Evolutionary conservation across 2,329 filamentous ascomycete genomes (phyloP).

Genomic region (Akanthomyces lecanii): DNA sequence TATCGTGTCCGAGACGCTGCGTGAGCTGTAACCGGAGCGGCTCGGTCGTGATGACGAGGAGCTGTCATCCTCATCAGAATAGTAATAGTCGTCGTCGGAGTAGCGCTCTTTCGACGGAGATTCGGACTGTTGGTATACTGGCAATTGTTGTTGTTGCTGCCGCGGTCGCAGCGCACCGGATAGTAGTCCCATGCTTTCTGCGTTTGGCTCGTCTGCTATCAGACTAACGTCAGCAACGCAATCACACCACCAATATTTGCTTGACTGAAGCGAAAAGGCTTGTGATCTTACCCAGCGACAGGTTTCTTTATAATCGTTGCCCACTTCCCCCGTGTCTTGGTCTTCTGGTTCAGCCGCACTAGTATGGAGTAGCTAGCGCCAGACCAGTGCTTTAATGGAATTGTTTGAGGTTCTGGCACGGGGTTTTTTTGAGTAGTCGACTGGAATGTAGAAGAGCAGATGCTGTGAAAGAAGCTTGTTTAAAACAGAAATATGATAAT

Average conservation of each 20-base stretch:
- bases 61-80: constrained; percentile 43
- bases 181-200: constrained; percentile 45
- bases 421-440: background rate
- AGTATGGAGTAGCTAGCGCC: constrained; percentile 6
- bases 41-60: constrained; percentile 33
- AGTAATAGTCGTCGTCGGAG: constrained; percentile 47
- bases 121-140: constrained; percentile 46
- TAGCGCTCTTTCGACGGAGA: constrained; percentile 46
- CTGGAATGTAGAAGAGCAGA: constrained; percentile 3
- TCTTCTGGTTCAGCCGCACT: constrained; percentile 4
- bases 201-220: background rate
- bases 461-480: background rate
- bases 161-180: constrained; percentile 46
- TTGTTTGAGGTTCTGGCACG: background rate
- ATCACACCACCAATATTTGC: background rate
- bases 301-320: background rate
- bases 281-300: background rate
- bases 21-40: constrained; percentile 51
- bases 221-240: background rate
- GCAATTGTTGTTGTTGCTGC: constrained; percentile 37
- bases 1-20: constrained; percentile 44
- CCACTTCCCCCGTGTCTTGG: constrained; percentile 1
- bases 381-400: background rate
- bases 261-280: background rate
- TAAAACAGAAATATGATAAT: background rate